Percentiles rank a stretch among this genome's conserved stretches.
phyloP scores from a whole-genome alignment of 768 basidiomycete species.

The Phanerochaete sordida region DNA sequence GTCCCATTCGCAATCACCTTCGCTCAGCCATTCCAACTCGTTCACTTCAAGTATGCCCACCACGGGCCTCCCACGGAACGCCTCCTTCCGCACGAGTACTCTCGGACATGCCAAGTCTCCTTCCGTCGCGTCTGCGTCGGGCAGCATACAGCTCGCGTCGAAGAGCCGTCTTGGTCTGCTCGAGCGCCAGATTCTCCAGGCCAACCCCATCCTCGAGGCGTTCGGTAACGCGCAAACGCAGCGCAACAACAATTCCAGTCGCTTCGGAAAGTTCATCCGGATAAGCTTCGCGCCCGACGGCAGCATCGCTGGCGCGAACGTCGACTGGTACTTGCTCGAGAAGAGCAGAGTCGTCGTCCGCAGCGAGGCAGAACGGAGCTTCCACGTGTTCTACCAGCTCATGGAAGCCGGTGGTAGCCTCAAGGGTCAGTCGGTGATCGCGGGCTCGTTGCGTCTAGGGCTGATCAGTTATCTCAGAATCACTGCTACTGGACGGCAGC shows the following conservation, averaged over 20 bases:
- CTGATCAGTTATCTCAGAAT: constrained; percentile 40
- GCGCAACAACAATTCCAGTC: constrained; percentile 97
- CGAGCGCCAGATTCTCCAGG: constrained; percentile 95
- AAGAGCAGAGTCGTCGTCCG: constrained; percentile 93
- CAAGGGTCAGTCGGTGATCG: constrained; percentile 47
- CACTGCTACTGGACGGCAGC: constrained; percentile 67
- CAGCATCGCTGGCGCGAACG: constrained; percentile 95
- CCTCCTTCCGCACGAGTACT: constrained; percentile 37
- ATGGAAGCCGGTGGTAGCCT: constrained; percentile 71
- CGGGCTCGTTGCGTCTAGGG: constrained; percentile 7
- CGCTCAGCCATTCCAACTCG: constrained; percentile 47
- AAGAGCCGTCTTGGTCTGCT: constrained; percentile 82
- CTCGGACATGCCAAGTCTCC: constrained; percentile 45
- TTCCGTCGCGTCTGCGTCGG: constrained; percentile 39
- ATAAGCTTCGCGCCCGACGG: constrained; percentile 93
- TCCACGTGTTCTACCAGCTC: constrained; percentile 97
- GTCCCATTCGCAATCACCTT: constrained; percentile 67
- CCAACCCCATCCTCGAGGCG: constrained; percentile 95
- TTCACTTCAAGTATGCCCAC: constrained; percentile 55
- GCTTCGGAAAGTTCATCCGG: constrained; percentile 97
- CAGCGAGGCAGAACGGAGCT: constrained; percentile 85
- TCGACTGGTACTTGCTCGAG: constrained; percentile 98
- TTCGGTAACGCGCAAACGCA: constrained; percentile 99
- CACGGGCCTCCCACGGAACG: constrained; percentile 65
- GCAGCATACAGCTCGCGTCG: constrained; percentile 44